Evolutionary conservation across 345 rosid species (phyloP), one percentile per base, ranked within the genome.

Genomic region (Zanthoxylum bungeanum): DNA sequence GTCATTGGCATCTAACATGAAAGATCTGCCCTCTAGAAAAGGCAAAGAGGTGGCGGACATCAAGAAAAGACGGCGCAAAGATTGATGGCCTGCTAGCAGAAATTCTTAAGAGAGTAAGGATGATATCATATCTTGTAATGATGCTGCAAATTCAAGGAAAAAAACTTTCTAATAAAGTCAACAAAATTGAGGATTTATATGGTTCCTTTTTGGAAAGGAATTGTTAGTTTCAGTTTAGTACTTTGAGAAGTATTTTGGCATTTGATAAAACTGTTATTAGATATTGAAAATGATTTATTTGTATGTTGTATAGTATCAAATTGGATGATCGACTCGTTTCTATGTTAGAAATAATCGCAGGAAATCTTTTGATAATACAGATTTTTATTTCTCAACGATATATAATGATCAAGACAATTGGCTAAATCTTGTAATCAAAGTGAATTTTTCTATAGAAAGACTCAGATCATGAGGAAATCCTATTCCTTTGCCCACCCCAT

Each of bases 401-500:
- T n/a, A n/a, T n/a, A n/a, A n/a, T n/a, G n/a, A n/a, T n/a, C n/a
- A n/a, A n/a, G n/a, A n/a, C n/a, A n/a, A n/a, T n/a, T n/a, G n/a
- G n/a, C n/a, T n/a, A n/a, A n/a, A n/a, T n/a, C n/a, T n/a, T n/a
- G n/a, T n/a, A n/a, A n/a, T n/a, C n/a, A n/a, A n/a, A n/a, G 6
- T 44, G 19, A 44, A 44, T 44, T 44, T 42, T 16, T 1, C 14
- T 5, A 1, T 11, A 5, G 4, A 3, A 42, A 44, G 16, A n/a
- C 49, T 44, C n/a, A 4, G 12, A 44, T 44, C 49, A 14, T 19
- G 49, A 14, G 49, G 49, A 6, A 44, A 44, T 14, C 2, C 5
- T 4, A 30, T 8, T 4, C 2, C 75, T 89, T 25, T 71, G 80
- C 27, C 95, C 95, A 33, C 89, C 95, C 97, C 93, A 86, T 67